Evolutionary conservation across 1,139 yeast species (phyloP), one percentile per base, ranked within the genome.

Genomic region (Debaryomyces subglobosus): DNA sequence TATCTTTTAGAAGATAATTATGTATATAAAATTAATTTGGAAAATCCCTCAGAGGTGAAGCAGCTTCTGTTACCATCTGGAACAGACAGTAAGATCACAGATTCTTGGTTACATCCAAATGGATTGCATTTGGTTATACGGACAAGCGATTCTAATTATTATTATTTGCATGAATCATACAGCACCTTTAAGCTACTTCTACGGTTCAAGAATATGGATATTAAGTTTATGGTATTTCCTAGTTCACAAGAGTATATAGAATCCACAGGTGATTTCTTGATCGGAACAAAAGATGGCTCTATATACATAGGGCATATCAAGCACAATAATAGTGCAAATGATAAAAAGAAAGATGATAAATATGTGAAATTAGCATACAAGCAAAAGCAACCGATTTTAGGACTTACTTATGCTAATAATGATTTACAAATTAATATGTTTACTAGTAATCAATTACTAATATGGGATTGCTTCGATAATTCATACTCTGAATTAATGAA

Each of bases 71-170:
- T 71, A 8, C 69, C 76, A 5, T 42, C 49, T 5, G 53, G 57
- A 5, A 48, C 57, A 16, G 45, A 38, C 2, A 34, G 32, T 18
- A 44, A 39, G 12, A 52, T 72, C 2, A 61, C 68, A 4, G 57
- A 65, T 42, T 55, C 67, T 16, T 76, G 80, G 80, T 51, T 72
- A 10, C 72, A 74, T 47, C 74, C 77, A 3, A 64, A 62, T 49
- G 80, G 79, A 1, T 47, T 52, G 4, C 76, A 71, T 48, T 63
- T 76, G 42, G 56, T 75, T 4, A 53, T 69, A 3, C 72, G 70
- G 48, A 52, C 66, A 4, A 64, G 62, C 41, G 47, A 58, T 27
- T 53, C 57, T 5, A 53, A 50, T 5, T 67, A 68, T 51, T 72
- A 58, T 54, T 71, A 72, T 49, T 58, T 74, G 39, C 69, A 72